A percentile compares a stretch with the other conserved stretches of the same genome.
Conservation (phyloP, 345 rosid genomes). For the Populus ilicifolia region DNA sequence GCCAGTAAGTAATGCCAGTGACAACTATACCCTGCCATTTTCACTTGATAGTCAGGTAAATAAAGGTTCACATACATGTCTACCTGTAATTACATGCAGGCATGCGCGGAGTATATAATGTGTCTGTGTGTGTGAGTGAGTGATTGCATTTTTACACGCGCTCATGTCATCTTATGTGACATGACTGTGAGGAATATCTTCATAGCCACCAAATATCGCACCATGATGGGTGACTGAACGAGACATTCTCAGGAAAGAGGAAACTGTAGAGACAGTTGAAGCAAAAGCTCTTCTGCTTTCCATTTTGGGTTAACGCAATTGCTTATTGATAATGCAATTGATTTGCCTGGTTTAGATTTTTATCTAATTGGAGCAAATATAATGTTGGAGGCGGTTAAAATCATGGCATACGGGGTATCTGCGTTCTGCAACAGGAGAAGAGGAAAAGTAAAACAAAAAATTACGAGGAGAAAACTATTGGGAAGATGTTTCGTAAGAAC, state of each 20-base stretch:
- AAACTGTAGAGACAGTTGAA: background rate
- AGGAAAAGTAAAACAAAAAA: background rate
- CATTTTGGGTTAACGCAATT: background rate
- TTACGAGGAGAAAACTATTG: background rate
- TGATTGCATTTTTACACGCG: background rate
- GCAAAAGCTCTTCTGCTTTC: background rate
- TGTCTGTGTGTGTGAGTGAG: no score
- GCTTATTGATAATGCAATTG: background rate
- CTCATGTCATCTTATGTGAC: background rate
- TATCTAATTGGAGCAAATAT: background rate
- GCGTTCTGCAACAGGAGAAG: background rate
- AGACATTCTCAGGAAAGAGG: background rate
- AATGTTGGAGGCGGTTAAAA: background rate
- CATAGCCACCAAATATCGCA: background rate
- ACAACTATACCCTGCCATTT: constrained; percentile 64
- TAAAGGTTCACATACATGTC: no score
- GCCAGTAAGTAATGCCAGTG: constrained; percentile 68
- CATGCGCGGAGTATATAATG: no score
- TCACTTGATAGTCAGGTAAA: background rate
- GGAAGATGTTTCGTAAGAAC: background rate
- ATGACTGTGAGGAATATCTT: background rate
- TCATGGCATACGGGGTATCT: background rate
- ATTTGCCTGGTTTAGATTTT: background rate
- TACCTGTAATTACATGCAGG: no score
- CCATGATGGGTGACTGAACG: background rate